phyloP scores from a whole-genome alignment of 345 rosid genomes.

The Eucalyptus shirleyi region DNA sequence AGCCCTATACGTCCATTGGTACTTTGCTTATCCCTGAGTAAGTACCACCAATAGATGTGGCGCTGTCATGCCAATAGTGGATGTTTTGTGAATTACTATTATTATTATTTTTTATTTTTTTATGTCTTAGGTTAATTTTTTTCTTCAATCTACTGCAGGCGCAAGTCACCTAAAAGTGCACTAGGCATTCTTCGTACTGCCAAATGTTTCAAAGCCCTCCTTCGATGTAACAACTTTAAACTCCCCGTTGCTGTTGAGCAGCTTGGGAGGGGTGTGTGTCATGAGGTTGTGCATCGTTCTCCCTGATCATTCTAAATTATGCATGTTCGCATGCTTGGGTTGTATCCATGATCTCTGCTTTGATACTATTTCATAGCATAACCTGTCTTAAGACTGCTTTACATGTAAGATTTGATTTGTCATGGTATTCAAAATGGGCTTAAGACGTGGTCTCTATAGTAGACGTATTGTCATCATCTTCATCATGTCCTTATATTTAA shows the following conservation, averaged over 20 bases:
- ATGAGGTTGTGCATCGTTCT: slow-evolving; percentile 44
- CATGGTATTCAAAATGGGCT: neutral
- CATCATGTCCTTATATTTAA: neutral
- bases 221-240: slow-evolving; percentile 69
- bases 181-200: slow-evolving; percentile 65
- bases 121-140: neutral
- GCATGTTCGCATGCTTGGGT: neutral
- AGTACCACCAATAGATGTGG: neutral
- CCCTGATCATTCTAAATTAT: neutral
- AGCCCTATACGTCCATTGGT: slow-evolving; percentile 89
- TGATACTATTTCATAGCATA: neutral
- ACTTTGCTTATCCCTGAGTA: slow-evolving; percentile 40
- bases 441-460: neutral
- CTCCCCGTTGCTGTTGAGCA: slow-evolving; percentile 93
- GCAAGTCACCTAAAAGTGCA: slow-evolving; percentile 88
- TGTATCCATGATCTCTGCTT: neutral
- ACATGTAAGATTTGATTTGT: neutral
- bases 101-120: too few relatives aligned
- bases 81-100: too few relatives aligned
- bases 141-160: slow-evolving; percentile 25
- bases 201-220: slow-evolving; percentile 60
- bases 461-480: neutral
- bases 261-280: slow-evolving; percentile 84
- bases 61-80: neutral
- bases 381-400: neutral